A percentile compares a stretch with the other conserved stretches of the same genome.
Evolutionary conservation across 2,329 filamentous ascomycete species (phyloP).

Genomic region (Tolypocladium sp.): DNA sequence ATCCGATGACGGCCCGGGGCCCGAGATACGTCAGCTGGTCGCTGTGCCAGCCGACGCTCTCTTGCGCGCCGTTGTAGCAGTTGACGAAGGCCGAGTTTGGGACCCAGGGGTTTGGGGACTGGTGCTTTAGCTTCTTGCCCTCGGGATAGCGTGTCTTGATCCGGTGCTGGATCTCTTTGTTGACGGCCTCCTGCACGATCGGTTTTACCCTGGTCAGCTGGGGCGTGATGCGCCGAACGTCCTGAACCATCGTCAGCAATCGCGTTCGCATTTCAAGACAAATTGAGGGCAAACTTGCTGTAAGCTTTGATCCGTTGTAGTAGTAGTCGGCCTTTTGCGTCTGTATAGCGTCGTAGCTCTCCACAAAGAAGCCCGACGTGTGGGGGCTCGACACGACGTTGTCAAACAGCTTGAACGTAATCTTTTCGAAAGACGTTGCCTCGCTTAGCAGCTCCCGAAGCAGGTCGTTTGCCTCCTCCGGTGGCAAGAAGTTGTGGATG

Average conservation of each 20-base stretch:
- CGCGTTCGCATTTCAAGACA: neutral
- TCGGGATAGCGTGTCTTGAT: slow-evolving; percentile 60
- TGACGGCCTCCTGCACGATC: slow-evolving; percentile 67
- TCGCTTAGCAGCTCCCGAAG: slow-evolving; percentile 69
- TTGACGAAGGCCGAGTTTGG: slow-evolving; percentile 94
- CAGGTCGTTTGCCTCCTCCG: slow-evolving; percentile 61
- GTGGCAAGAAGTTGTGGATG: slow-evolving; percentile 79
- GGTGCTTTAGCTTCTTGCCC: slow-evolving; percentile 66
- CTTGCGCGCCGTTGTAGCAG: slow-evolving; percentile 72
- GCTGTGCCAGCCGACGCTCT: slow-evolving; percentile 86
- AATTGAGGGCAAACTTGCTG: slow-evolving; percentile 27
- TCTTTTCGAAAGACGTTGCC: slow-evolving; percentile 58
- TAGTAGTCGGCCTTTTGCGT: slow-evolving; percentile 71
- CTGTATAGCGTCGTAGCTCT: slow-evolving; percentile 58
- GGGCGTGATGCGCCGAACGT: slow-evolving; percentile 68
- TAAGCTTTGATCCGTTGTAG: slow-evolving; percentile 73
- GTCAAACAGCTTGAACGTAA: slow-evolving; percentile 80
- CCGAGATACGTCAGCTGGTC: slow-evolving; percentile 92
- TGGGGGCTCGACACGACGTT: slow-evolving; percentile 79
- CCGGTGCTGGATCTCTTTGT: slow-evolving; percentile 62
- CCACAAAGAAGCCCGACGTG: slow-evolving; percentile 75
- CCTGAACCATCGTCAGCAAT: slow-evolving; percentile 28
- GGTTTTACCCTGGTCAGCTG: slow-evolving; percentile 61
- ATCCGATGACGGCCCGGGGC: slow-evolving; percentile 80
- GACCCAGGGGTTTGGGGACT: slow-evolving; percentile 63